phyloP scores from a whole-genome alignment of 2,329 filamentous ascomycete genomes.

The Tolypocladium tundrense region DNA sequence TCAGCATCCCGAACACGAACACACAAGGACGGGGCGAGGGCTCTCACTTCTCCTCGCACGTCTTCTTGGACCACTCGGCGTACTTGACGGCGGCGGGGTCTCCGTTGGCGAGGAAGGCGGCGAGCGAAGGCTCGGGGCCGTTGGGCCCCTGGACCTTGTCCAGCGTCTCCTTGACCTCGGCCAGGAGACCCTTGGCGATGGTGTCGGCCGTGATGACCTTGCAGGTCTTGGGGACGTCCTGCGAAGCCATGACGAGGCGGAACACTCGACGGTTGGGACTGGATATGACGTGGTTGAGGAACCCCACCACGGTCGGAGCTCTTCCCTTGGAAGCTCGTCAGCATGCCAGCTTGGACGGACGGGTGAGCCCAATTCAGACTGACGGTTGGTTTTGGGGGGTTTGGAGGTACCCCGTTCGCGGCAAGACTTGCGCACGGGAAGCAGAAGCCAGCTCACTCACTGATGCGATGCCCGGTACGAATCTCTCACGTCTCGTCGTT shows the following conservation, averaged over 20 bases:
- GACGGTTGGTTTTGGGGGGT: neutral
- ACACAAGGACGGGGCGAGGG: neutral
- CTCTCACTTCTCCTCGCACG: conserved; percentile 86
- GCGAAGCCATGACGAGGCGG: conserved; percentile 14
- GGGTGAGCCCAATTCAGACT: neutral
- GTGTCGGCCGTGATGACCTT: conserved; percentile 86
- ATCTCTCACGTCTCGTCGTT: neutral
- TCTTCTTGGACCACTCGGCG: conserved; percentile 95
- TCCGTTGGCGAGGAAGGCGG: conserved; percentile 84
- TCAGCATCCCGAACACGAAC: conserved; percentile 4
- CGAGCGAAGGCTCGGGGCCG: conserved; percentile 58
- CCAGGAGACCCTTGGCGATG: conserved; percentile 72
- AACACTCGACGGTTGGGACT: neutral
- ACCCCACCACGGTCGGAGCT: neutral
- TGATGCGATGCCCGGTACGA: neutral
- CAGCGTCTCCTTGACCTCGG: conserved; percentile 68
- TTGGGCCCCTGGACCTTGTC: conserved; percentile 53
- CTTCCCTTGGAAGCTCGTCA: neutral
- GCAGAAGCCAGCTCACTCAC: neutral
- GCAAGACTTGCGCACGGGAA: neutral
- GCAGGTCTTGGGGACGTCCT: conserved; percentile 57
- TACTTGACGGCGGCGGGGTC: conserved; percentile 90
- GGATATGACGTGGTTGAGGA: neutral
- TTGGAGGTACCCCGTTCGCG: neutral
- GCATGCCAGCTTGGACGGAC: neutral